A percentile compares a stretch with the other conserved stretches of the same genome.
These are phyloP conservation scores for Iodosphaeria phyllophila DNA, from an alignment of 2,329 filamentous ascomycete genomes.

Conservation along the genomic window DNA sequence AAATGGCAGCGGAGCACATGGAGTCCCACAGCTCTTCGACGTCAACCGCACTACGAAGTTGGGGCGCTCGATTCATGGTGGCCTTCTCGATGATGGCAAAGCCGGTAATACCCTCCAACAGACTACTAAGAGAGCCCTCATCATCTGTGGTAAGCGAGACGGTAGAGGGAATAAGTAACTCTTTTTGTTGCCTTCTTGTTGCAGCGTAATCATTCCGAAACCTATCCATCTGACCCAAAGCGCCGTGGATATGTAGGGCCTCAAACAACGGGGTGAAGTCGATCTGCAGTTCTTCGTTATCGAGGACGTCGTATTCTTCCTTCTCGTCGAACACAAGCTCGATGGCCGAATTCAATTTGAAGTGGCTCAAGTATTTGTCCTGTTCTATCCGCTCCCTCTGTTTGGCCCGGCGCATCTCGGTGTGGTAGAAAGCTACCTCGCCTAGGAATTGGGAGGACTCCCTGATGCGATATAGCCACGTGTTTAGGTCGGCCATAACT, in stretches of 20 bases:
- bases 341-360: conserved; percentile 88
- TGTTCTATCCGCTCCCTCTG: conserved; percentile 69
- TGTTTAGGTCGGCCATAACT: conserved; percentile 93
- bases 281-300: conserved; percentile 75
- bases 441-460: conserved; percentile 93
- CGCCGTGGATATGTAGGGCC: conserved; percentile 89
- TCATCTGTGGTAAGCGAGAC: conserved; percentile 69
- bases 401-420: conserved; percentile 64
- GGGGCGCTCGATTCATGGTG: conserved; percentile 72
- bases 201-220: conserved; percentile 85
- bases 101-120: conserved; percentile 84
- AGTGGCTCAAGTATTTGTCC: conserved; percentile 57
- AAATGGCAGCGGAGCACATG: conserved; percentile 79
- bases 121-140: conserved; percentile 66
- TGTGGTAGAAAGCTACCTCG: conserved; percentile 93
- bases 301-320: conserved; percentile 86
- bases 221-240: conserved; percentile 77
- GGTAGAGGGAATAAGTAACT: conserved; percentile 61
- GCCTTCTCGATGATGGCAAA: conserved; percentile 94
- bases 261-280: conserved; percentile 92
- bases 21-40: conserved; percentile 98
- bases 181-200: conserved; percentile 79
- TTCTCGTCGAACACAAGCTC: conserved; percentile 89
- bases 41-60: conserved; percentile 66
- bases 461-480: conserved; percentile 86